A percentile compares a stretch with the other conserved stretches of the same genome.
Evolutionary conservation across 768 basidiomycete genomes (phyloP).

Genomic region (Phylloporus sp.): DNA sequence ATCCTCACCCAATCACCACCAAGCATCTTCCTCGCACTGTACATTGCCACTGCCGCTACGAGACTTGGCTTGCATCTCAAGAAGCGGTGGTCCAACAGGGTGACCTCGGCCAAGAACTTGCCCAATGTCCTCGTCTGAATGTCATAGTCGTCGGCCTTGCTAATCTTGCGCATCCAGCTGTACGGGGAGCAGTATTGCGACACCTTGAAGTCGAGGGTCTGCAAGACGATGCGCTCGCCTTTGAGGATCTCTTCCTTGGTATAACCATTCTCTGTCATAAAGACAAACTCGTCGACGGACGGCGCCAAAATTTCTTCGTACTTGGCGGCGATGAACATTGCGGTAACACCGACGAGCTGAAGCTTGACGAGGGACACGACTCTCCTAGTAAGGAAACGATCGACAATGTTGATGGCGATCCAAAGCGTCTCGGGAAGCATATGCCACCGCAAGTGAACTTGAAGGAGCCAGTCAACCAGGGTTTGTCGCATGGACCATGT

Average conservation of each 20-base stretch:
- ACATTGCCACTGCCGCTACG: constrained; percentile 96
- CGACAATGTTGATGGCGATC: constrained; percentile 97
- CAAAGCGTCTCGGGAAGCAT: constrained; percentile 99
- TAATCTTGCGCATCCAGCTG: constrained; percentile 98
- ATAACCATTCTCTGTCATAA: constrained; percentile 95
- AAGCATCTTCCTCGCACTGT: constrained; percentile 89
- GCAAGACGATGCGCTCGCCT: constrained; percentile 94
- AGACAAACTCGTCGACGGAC: constrained; percentile 95
- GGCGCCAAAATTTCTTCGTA: constrained; percentile 99
- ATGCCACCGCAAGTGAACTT: constrained; percentile 97
- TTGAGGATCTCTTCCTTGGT: constrained; percentile 94
- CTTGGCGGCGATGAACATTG: constrained; percentile 98
- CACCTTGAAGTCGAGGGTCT: constrained; percentile 91
- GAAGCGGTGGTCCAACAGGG: constrained; percentile 89
- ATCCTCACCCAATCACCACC: constrained; percentile 89
- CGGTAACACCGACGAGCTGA: constrained; percentile 95
- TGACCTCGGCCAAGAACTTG: constrained; percentile 97
- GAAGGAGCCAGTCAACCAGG: constrained; percentile 96
- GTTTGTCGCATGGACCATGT: constrained; percentile 93
- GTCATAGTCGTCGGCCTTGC: constrained; percentile 98
- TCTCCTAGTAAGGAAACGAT: constrained; percentile 85
- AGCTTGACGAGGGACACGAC: constrained; percentile 87
- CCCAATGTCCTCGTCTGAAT: constrained; percentile 94
- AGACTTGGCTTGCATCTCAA: constrained; percentile 89
- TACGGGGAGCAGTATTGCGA: constrained; percentile 99